These are phyloP conservation scores for Irpex lacteus DNA, from an alignment of 1,284 basidiomycete species.

Conservation along the genomic window DNA sequence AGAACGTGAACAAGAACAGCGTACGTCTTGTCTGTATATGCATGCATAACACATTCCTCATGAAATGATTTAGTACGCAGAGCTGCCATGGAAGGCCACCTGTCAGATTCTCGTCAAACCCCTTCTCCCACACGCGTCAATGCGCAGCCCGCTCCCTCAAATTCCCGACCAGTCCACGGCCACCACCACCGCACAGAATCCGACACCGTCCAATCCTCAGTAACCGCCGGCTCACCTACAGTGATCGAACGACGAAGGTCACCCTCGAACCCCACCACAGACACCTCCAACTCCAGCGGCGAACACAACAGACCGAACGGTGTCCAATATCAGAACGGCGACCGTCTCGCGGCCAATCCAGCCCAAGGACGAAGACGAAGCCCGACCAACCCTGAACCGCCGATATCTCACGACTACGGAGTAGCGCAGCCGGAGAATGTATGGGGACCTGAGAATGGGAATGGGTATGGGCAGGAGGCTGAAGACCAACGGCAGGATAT, in stretches of 20 bases:
- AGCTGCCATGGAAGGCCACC: not conserved
- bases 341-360: conserved; percentile 19
- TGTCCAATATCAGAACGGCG: not conserved
- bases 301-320: conserved; percentile 17
- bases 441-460: conserved; percentile 44
- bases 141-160: conserved; percentile 15
- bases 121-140: conserved; percentile 49
- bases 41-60: not conserved
- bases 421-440: conserved; percentile 36
- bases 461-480: conserved; percentile 29
- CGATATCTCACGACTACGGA: conserved; percentile 40
- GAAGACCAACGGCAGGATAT: conserved; percentile 24
- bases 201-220: conserved; percentile 59
- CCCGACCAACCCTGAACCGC: conserved; percentile 62
- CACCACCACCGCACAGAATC: conserved; percentile 66
- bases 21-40: conserved; percentile 39
- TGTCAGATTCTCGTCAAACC: conserved; percentile 40
- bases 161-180: conserved; percentile 28
- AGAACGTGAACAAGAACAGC: conserved; percentile 25
- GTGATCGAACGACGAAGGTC: conserved; percentile 35
- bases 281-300: not conserved
- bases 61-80: not conserved
- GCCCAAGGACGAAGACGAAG: conserved; percentile 46
- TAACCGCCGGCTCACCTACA: conserved; percentile 36
- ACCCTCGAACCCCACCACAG: conserved; percentile 8